Evolutionary conservation across 352 stramenopile species (phyloP), one percentile per base, ranked within the genome.

Genomic region (Phytopythium montanum): DNA sequence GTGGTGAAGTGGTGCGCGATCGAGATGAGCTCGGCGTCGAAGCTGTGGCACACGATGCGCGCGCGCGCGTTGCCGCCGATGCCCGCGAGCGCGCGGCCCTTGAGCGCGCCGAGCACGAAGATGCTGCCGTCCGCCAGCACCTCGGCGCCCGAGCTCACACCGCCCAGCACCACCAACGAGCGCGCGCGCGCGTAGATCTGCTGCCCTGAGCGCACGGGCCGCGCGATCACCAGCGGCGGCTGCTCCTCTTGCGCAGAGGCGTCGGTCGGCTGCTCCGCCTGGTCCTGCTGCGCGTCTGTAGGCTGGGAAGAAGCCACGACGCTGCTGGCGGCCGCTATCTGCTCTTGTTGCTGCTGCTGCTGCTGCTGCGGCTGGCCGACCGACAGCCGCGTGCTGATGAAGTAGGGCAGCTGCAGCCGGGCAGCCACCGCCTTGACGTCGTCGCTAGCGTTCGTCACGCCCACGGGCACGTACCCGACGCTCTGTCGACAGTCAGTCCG

Each of bases 1-100:
- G 88, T 96, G 36, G 88, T 96, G 60, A 96, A 96, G 64, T 87
- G 85, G 66, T 96, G 84, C 39, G 82, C 86, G 70, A 96, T 94
- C 54, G 87, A 94, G 55, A 96, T 81, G 62, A 96, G 81, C 72
- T 96, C 88, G 10, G 87, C 88, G 64, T 96, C 87, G 61, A 96
- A 96, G 57, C 74, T 82, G 65, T 89, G 78, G 56, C 79, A 91
- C 25, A 83, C 63, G 62, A 91, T 86, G 53, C 75, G 79, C 14
- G 87, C 87, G 28, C 41, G 57, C 25, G 76, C 72, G 69, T 93
- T 87, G 55, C 88, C 88, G 29, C 80, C 78, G 33, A 96, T 90
- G 28, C 88, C 88, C 36, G 88, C 88, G 61, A 96, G 79, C 31
- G 88, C 88, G 34, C 88, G 82, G 65, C 88, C 88, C 54, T 93